phyloP scores from a whole-genome alignment of 2,329 filamentous ascomycete genomes.

The Thyridium curvatum region DNA sequence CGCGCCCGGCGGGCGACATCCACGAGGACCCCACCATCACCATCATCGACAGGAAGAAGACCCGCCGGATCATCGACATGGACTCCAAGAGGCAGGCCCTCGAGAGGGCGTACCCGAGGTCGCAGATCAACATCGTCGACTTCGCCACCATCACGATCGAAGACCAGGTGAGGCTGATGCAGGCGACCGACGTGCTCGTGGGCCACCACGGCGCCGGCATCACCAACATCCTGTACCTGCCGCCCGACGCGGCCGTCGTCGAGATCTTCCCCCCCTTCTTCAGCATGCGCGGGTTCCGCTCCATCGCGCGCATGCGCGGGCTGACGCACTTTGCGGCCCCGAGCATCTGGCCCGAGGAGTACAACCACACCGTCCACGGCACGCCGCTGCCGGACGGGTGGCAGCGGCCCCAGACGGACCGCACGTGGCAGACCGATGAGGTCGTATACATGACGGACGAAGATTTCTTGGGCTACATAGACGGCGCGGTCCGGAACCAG shows the following conservation, averaged over 20 bases:
- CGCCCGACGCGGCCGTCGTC: conserved; percentile 11
- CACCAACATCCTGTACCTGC: conserved; percentile 16
- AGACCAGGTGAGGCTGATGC: conserved; percentile 13
- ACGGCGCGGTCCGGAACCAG: conserved; percentile 8
- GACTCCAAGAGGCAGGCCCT: conserved; percentile 8
- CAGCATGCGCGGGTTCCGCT: conserved; percentile 3
- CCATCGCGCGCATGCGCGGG: conserved; percentile 6
- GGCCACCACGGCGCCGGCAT: conserved; percentile 17
- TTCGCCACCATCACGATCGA: conserved; percentile 10
- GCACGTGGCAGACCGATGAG: conserved; percentile 11
- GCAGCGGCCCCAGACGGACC: conserved; percentile 1
- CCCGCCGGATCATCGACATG: conserved; percentile 11
- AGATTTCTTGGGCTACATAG: conserved; percentile 9
- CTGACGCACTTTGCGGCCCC: conserved; percentile 4
- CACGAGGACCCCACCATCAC: conserved; percentile 8
- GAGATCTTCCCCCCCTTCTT: conserved; percentile 7
- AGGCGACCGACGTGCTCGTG: conserved; percentile 13
- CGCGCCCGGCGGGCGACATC: not conserved
- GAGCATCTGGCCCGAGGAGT: conserved; percentile 7
- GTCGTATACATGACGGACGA: conserved; percentile 12
- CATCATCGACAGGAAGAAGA: conserved; percentile 12
- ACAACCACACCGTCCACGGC: conserved; percentile 1
- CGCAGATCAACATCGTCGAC: conserved; percentile 10
- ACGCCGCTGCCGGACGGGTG: conserved; percentile 3
- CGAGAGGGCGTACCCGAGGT: conserved; percentile 8